Conservation (phyloP, 495 filamentous ascomycete genomes). For the Chaetomium cochliodes region DNA sequence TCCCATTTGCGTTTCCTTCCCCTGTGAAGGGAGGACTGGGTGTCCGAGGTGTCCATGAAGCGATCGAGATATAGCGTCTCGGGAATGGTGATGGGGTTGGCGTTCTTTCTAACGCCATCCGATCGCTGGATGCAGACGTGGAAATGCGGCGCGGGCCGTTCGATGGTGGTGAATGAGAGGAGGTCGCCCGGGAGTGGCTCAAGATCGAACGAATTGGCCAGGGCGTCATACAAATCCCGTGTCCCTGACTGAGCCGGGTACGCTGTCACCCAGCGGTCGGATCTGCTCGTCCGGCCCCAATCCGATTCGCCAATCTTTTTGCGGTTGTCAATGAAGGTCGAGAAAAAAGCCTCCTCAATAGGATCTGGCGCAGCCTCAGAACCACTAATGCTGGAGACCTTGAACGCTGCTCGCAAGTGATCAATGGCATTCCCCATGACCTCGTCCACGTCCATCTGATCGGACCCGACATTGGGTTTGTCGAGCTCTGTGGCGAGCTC, state of each 20-base stretch:
- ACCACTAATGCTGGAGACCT: constrained; percentile 54
- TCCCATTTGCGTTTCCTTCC: constrained; percentile 70
- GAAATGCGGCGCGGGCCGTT: constrained; percentile 73
- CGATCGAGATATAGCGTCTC: constrained; percentile 84
- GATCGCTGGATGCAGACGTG: constrained; percentile 86
- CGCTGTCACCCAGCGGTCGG: constrained; percentile 35
- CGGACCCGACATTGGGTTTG: constrained; percentile 47
- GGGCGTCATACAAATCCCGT: constrained; percentile 73
- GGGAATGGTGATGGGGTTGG: constrained; percentile 69
- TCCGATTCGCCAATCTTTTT: constrained; percentile 37
- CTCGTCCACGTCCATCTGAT: constrained; percentile 89
- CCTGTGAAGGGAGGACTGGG: constrained; percentile 55
- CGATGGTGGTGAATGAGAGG: constrained; percentile 73
- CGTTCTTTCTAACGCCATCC: constrained; percentile 73
- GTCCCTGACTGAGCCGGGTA: constrained; percentile 36
- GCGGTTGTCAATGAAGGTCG: constrained; percentile 46
- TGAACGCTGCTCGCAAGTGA: constrained; percentile 84
- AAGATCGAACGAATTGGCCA: constrained; percentile 79
- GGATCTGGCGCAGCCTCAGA: constrained; percentile 58
- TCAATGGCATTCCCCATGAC: constrained; percentile 90
- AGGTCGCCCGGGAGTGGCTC: constrained; percentile 64
- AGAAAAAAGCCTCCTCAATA: constrained; percentile 63
- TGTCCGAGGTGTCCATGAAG: constrained; percentile 67
- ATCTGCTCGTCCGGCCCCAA: constrained; percentile 35
- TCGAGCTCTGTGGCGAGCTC: constrained; percentile 45